Conservation (phyloP, 2,329 filamentous ascomycete genomes). For the Nemania bipapillata region DNA sequence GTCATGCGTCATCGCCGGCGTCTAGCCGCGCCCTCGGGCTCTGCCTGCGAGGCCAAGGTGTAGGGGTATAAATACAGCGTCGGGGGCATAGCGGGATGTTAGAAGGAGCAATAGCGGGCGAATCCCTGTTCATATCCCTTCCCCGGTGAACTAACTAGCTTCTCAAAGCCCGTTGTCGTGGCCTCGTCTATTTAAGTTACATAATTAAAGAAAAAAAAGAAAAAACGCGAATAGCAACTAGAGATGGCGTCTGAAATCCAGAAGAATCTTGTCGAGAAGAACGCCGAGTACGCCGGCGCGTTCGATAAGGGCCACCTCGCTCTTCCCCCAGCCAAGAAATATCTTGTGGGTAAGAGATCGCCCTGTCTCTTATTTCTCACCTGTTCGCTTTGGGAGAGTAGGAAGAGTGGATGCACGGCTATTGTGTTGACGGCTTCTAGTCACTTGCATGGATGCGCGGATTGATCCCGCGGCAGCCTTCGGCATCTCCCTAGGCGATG, state of each 20-base stretch:
- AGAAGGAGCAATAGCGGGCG: not conserved
- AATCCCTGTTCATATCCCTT: slow-evolving; percentile 2
- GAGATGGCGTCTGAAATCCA: slow-evolving; percentile 57
- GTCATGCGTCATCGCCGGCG: slow-evolving; percentile 2
- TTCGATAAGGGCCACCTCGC: slow-evolving; percentile 75
- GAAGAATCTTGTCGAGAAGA: slow-evolving; percentile 66
- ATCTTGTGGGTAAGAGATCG: slow-evolving; percentile 65
- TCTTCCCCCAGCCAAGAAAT: slow-evolving; percentile 76
- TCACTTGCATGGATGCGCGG: slow-evolving; percentile 87
- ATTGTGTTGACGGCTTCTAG: slow-evolving; percentile 48
- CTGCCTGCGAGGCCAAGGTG: not conserved
- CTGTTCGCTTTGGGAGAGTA: not conserved
- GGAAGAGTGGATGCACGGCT: not conserved
- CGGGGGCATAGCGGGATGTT: not conserved
- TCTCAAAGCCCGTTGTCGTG: not conserved
- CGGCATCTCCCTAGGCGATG: slow-evolving; percentile 77
- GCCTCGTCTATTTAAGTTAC: not conserved
- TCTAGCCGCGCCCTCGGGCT: not conserved
- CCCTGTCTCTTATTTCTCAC: not conserved
- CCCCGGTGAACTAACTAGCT: no score
- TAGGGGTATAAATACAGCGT: slow-evolving; percentile 25
- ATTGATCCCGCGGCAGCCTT: slow-evolving; percentile 75
- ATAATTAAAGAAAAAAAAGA: not conserved
- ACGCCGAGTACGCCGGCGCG: slow-evolving; percentile 64
- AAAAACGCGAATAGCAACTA: not conserved